Evolutionary conservation across 2,329 filamentous ascomycete species (phyloP), one percentile per base, ranked within the genome.

Genomic region (Arthroderma sp.): DNA sequence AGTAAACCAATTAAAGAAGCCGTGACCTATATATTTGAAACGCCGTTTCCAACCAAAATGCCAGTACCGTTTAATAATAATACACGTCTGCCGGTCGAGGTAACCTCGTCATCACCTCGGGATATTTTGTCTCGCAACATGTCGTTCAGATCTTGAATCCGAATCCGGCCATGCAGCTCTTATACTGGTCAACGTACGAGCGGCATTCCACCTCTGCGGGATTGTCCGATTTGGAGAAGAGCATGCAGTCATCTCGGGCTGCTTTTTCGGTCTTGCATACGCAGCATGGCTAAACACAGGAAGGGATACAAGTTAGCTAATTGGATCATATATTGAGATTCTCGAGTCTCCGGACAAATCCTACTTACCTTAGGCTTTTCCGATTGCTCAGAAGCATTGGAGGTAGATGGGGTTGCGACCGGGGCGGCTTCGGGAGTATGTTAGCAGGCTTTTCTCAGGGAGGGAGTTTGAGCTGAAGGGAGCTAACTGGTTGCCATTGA

Each of bases 231-330:
- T 78, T 87, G 45, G 86, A 94, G 71, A 96, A 95, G 46, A 98
- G 83, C 89, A 98, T 96, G 73, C 91, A 98, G 68, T 98, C 88
- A 69, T 98, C 91, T 51, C 91, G 86, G 55, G 76, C 76, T 34
- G 85, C 74, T 67, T 98, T 98, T 66, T 98, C 87, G 38, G 91
- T 79, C 62, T 88, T 95, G 78, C 91, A 98, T 29, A 96, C 91
- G 63, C 91, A 96, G 76, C 91, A 96, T 37, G 89, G 89, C 86
- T 95, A 44, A 31, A 29, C 11, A 36, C 2, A 22, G 9, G 29
- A 40, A 11, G 15, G 15, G 3, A 22, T 22, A 22, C 15, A 22
- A 22, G 15, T 22, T 22, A 22, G 15, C 15, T 15, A 15, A 41
- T 4, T 8, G 15, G 5, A 11, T 15, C 5, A 15, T 32, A 33